phyloP scores from a whole-genome alignment of 495 filamentous ascomycete species.

The Pyronema domesticum region DNA sequence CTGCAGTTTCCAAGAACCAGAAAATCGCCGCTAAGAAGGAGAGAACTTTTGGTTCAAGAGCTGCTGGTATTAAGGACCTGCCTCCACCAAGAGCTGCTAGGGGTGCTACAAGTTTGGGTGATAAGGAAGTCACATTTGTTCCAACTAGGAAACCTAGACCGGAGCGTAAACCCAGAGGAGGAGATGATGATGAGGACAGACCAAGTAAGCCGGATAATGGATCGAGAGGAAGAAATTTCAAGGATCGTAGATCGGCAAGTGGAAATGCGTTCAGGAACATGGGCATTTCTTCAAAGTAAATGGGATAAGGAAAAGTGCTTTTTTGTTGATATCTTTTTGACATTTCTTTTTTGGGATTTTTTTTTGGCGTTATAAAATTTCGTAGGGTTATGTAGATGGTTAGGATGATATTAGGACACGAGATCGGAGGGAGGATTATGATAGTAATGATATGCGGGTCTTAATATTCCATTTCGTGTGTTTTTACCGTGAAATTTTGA shows the following conservation, averaged over 20 bases:
- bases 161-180: constrained; percentile 19
- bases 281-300: constrained; percentile 2
- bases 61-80: constrained; percentile 31
- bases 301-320: neutral
- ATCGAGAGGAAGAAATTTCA: constrained; percentile 27
- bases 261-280: constrained; percentile 45
- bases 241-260: constrained; percentile 48
- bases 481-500: too few species aligned
- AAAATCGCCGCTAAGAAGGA: constrained; percentile 27
- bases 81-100: constrained; percentile 23
- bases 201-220: constrained; percentile 13
- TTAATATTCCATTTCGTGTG: too few species aligned
- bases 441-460: too few species aligned
- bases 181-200: constrained; percentile 11
- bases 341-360: too few species aligned
- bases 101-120: constrained; percentile 49
- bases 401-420: too few species aligned
- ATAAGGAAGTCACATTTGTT: constrained; percentile 65
- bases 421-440: too few species aligned
- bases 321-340: neutral
- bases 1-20: constrained; percentile 27
- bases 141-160: constrained; percentile 45
- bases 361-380: too few species aligned
- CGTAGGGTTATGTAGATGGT: too few species aligned
- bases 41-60: constrained; percentile 55